A percentile compares a stretch with the other conserved stretches of the same genome.
Evolutionary conservation across 106 monocot species (phyloP).

Genomic region (Allium fistulosum): DNA sequence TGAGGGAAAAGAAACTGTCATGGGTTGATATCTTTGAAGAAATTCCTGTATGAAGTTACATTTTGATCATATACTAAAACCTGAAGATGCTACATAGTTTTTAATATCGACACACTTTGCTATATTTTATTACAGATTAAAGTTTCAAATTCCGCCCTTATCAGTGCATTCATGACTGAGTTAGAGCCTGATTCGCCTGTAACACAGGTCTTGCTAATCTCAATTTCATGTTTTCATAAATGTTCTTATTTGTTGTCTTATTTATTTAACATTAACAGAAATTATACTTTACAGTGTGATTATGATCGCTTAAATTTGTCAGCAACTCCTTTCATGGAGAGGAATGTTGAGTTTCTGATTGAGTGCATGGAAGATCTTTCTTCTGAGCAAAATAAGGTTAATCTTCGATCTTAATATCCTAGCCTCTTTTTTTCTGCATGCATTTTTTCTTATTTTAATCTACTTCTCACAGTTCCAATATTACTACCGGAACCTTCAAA

Average conservation of each 20-base stretch:
- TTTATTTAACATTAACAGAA: background rate
- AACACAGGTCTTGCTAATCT: conserved; percentile 45
- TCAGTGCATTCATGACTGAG: conserved; percentile 91
- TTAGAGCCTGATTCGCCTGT: conserved; percentile 88
- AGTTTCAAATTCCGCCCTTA: conserved; percentile 94
- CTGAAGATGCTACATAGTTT: too few species aligned
- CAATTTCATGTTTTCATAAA: background rate
- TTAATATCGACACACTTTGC: too few species aligned
- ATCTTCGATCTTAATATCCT: background rate
- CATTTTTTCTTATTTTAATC: background rate
- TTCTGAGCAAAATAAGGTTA: conserved; percentile 90
- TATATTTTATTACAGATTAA: conserved; percentile 46
- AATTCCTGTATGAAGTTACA: conserved; percentile 54
- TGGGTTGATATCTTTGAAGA: conserved; percentile 99
- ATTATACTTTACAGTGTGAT: conserved; percentile 61
- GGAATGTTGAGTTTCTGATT: conserved; percentile 93
- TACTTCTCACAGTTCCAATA: conserved; percentile 69
- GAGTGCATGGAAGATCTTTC: conserved; percentile 99
- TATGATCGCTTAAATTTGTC: conserved; percentile 85
- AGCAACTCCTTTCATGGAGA: conserved; percentile 84
- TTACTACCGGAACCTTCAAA: conserved; percentile 77
- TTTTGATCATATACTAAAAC: too few species aligned
- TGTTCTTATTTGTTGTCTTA: background rate
- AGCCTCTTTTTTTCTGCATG: background rate
- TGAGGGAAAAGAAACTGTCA: conserved; percentile 84